Conservation (phyloP, 805 yeast species). For the Metschnikowia henanensis region DNA sequence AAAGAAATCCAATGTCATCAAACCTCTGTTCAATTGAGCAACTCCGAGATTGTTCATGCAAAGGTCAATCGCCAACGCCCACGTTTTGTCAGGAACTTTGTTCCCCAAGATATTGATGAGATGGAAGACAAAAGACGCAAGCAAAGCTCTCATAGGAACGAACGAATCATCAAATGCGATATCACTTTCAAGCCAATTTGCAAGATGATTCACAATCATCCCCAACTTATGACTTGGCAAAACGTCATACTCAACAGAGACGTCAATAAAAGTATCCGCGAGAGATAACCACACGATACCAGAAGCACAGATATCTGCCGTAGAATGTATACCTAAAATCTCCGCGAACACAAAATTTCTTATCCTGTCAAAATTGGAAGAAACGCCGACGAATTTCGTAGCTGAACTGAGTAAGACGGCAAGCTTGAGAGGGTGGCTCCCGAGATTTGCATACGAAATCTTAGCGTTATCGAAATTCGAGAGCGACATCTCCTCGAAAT, state of each 20-base stretch:
- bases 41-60: constrained; percentile 47
- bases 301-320: constrained; percentile 35
- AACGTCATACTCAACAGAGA: constrained; percentile 38
- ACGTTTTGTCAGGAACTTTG: constrained; percentile 30
- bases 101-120: constrained; percentile 16
- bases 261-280: constrained; percentile 41
- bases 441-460: constrained; percentile 31
- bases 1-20: constrained; percentile 45
- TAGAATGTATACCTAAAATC: constrained; percentile 51
- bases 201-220: constrained; percentile 56
- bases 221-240: constrained; percentile 64
- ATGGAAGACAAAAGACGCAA: constrained; percentile 46
- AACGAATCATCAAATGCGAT: constrained; percentile 59
- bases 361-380: constrained; percentile 46
- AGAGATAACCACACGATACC: constrained; percentile 51
- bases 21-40: constrained; percentile 35
- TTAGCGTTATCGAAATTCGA: constrained; percentile 28
- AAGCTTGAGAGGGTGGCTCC: constrained; percentile 31
- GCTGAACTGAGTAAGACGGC: constrained; percentile 33
- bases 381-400: constrained; percentile 33
- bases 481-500: constrained; percentile 25
- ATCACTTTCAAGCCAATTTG: constrained; percentile 62
- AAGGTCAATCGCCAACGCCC: constrained; percentile 37
- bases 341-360: constrained; percentile 68
- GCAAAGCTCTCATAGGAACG: constrained; percentile 47